These are phyloP conservation scores for Tuber microsphaerosporum DNA, from an alignment of 495 filamentous ascomycete species.

Conservation along the genomic window DNA sequence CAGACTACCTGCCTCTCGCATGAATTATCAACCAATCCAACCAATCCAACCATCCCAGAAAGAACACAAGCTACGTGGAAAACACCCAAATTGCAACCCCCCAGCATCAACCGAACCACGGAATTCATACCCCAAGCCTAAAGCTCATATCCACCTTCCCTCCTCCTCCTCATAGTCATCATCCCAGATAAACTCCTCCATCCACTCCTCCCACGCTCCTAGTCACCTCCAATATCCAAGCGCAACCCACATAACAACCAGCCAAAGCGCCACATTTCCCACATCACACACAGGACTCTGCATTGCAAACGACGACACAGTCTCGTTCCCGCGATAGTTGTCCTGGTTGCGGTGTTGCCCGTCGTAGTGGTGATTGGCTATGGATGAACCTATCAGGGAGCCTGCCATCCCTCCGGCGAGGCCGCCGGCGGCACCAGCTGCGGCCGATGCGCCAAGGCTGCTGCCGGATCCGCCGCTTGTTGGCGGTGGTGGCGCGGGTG, in stretches of 20 bases:
- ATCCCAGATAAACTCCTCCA: not conserved
- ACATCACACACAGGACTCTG: not conserved
- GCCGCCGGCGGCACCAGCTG: not conserved
- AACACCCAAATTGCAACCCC: not conserved
- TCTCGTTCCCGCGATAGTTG: not conserved
- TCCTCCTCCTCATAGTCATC: not conserved
- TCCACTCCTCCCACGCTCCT: not conserved
- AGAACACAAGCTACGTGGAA: not conserved
- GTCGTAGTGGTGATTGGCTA: not conserved
- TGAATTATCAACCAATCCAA: not conserved
- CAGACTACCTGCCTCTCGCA: not conserved
- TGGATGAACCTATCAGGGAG: not conserved
- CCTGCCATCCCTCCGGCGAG: not conserved
- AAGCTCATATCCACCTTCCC: not conserved
- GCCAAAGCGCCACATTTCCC: not conserved
- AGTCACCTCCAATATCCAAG: slow-evolving; percentile 1
- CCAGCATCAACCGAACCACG: not conserved
- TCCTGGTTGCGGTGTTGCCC: not conserved
- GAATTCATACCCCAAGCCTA: not conserved
- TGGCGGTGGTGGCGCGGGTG: not conserved
- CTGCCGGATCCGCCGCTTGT: not conserved
- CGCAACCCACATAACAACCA: not conserved
- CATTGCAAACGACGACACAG: not conserved
- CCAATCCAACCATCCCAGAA: not conserved
- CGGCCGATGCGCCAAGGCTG: not conserved